Conservation (phyloP, 192 early-diverging fungal species). For the Gamsiella multidivaricata region DNA sequence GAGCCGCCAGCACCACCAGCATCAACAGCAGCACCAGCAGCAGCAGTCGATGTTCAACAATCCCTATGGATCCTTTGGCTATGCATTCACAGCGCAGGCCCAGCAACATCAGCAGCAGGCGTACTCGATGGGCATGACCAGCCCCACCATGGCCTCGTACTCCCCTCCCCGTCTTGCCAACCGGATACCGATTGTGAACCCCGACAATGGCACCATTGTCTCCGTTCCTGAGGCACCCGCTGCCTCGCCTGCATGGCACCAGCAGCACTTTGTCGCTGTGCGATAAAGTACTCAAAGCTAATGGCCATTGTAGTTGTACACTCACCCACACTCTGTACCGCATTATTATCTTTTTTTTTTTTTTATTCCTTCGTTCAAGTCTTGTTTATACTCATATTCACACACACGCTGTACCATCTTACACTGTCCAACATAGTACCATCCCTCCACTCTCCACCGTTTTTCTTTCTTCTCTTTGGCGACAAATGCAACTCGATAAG, state of each 20-base stretch:
- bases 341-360: conserved; percentile 1
- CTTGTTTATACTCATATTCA: too few species aligned
- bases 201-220: conserved; percentile 47
- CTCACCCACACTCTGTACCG: neutral
- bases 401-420: too few species aligned
- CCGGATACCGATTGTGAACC: conserved; percentile 50
- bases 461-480: too few species aligned
- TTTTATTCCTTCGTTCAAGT: too few species aligned
- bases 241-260: conserved; percentile 33
- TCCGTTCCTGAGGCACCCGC: conserved; percentile 28
- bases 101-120: conserved; percentile 38
- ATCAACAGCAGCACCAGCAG: conserved; percentile 40
- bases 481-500: too few species aligned
- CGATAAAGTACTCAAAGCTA: conserved; percentile 25
- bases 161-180: conserved; percentile 47
- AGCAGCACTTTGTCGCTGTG: conserved; percentile 56
- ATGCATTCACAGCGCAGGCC: conserved; percentile 14
- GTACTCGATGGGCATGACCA: conserved; percentile 41
- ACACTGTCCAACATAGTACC: too few species aligned
- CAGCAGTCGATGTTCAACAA: conserved; percentile 33
- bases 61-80: conserved; percentile 42
- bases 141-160: conserved; percentile 38
- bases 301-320: neutral
- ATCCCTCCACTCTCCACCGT: too few species aligned
- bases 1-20: conserved; percentile 29